Conservation (phyloP, 805 yeast species). For the Starmerella apicola region DNA sequence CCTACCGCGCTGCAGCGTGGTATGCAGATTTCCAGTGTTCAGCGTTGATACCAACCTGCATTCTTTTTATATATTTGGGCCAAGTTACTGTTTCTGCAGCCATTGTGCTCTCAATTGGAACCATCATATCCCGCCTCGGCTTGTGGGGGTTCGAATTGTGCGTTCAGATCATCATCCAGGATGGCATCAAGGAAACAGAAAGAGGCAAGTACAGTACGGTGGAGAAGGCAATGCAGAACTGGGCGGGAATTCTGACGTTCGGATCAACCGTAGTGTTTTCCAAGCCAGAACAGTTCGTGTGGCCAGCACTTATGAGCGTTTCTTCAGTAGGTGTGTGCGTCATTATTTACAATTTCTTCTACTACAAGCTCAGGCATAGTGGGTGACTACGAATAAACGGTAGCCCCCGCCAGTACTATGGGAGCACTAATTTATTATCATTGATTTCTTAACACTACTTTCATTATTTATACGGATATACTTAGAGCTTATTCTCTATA, state of each 20-base stretch:
- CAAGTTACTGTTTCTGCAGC: slow-evolving; percentile 8
- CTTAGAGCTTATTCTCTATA: too few species aligned
- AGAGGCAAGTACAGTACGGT: slow-evolving; percentile 28
- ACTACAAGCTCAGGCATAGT: too few species aligned
- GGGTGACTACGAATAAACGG: too few species aligned
- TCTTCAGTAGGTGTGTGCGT: slow-evolving; percentile 10
- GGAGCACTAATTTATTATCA: too few species aligned
- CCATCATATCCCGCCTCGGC: slow-evolving; percentile 28
- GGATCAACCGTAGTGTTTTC: slow-evolving; percentile 11
- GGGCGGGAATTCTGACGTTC: slow-evolving; percentile 12
- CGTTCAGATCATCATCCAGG: slow-evolving; percentile 28
- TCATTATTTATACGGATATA: too few species aligned
- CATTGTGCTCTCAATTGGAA: slow-evolving; percentile 19
- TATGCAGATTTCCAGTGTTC: slow-evolving; percentile 26
- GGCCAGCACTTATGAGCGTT: slow-evolving; percentile 12
- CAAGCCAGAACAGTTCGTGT: slow-evolving; percentile 11
- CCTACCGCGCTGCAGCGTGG: slow-evolving; percentile 26
- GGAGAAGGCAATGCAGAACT: slow-evolving; percentile 16
- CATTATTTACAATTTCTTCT: slow-evolving; percentile 6
- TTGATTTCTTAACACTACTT: too few species aligned
- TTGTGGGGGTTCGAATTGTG: slow-evolving; percentile 34
- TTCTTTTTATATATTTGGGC: slow-evolving; percentile 2
- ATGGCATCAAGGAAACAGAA: slow-evolving; percentile 26
- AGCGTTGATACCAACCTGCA: slow-evolving; percentile 22
- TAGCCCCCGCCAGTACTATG: too few species aligned